Evolutionary conservation across 2,329 filamentous ascomycete genomes (phyloP), one percentile per base, ranked within the genome.

Genomic region (Boeremia lycopersici): DNA sequence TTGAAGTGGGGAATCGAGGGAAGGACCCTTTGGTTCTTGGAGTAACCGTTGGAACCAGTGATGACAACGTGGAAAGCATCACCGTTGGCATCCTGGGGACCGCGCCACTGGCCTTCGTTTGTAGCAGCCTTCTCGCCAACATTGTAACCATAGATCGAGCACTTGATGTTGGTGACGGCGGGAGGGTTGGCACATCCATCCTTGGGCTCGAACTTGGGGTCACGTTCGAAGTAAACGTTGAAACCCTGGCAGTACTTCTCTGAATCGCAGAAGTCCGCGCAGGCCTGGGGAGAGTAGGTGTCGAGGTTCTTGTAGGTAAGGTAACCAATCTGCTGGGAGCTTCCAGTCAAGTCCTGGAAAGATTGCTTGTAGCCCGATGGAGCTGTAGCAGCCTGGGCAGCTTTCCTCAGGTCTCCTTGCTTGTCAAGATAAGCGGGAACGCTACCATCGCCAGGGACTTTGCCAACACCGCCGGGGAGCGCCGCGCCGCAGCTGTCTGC

Each of bases 151-250:
- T 64, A 71, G 35, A 71, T 57, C 9, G 67, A 55, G 53, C 67
- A 69, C 54, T 69, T 68, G 56, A 68, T 41, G 55, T 69, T 69
- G 41, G 68, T 69, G 35, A 59, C 44, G 19, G 68, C 57, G 1
- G 5, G 5, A 11, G 68, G 67, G 56, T 65, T 59, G 6, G 54
- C 36, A 54, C 67, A 71, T 15, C 13, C 48, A 7, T 38, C 23
- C 25, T 42, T 53, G 19, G 65, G 60, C 8, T 63, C 50, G 44
- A 36, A 23, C 26, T 31, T 55, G n/a, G 66, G 65, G 44, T 69
- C 65, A 40, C 68, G 68, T 58, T 71, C 67, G 39, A 52, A 65
- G 57, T 52, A 71, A 54, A 70, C 63, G 59, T 69, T 71, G 65
- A 71, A 69, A 35, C 64, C 68, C 26, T 59, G 45, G 44, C 68